These are phyloP conservation scores for Microcera coccophila DNA, from an alignment of 2,329 filamentous ascomycete species.

Conservation along the genomic window DNA sequence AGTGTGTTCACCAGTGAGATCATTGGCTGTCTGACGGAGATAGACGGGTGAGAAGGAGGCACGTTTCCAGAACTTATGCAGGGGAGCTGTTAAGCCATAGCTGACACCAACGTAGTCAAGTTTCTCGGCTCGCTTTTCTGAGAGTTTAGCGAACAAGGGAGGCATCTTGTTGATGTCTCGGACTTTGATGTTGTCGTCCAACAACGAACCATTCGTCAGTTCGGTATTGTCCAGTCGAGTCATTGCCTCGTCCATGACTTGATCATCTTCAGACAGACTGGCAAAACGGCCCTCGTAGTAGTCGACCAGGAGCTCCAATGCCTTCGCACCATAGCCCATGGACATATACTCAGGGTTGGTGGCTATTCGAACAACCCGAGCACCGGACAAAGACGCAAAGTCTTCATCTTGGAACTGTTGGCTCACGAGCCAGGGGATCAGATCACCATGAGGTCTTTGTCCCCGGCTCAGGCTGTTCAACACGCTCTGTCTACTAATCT, in stretches of 20 bases:
- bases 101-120: conserved; percentile 95
- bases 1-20: conserved; percentile 94
- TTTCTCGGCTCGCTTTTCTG: conserved; percentile 71
- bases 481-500: conserved; percentile 90
- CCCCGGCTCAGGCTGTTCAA: conserved; percentile 85
- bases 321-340: conserved; percentile 92
- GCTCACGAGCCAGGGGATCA: conserved; percentile 96
- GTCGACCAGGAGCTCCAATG: conserved; percentile 79
- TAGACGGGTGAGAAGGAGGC: conserved; percentile 85
- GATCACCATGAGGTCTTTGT: conserved; percentile 81
- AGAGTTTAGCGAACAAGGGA: conserved; percentile 83
- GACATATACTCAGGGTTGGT: conserved; percentile 89
- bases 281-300: conserved; percentile 95
- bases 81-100: conserved; percentile 79
- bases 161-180: conserved; percentile 90
- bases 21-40: conserved; percentile 89
- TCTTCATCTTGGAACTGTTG: conserved; percentile 98
- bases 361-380: conserved; percentile 87
- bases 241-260: conserved; percentile 58
- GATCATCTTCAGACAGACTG: conserved; percentile 68
- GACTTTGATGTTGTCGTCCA: conserved; percentile 84
- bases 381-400: conserved; percentile 89
- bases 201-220: conserved; percentile 68
- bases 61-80: conserved; percentile 98
- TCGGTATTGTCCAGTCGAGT: conserved; percentile 78